Evolutionary conservation across 805 yeast species (phyloP), one percentile per base, ranked within the genome.

Genomic region (Phaffomyces thermotolerans): DNA sequence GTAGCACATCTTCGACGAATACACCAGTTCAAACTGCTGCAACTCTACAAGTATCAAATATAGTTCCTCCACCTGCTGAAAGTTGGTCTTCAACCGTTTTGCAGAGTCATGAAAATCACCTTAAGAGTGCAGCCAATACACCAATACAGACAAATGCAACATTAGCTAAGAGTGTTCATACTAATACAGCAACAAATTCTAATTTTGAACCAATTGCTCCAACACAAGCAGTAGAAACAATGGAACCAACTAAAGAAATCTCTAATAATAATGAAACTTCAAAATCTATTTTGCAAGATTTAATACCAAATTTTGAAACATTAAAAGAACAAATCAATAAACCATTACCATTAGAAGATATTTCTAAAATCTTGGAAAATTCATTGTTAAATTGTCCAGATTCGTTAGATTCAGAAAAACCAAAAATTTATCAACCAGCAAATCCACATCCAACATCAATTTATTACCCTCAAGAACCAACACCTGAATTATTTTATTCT

Each of bases 341-440:
- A 41, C 83, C 86, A 22, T 69, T 77, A 24, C 69, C 80, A 15
- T 67, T 76, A 47, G 70, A 71, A 25, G 60, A 75, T 3, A 78
- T 85, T 22, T 66, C 75, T 40, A 72, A 72, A 45, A 68, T 76
- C 52, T 68, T 91, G 51, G 95, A 87, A 59, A 75, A 84, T 1
- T 89, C 97, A 3, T 69, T 87, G 46, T 68, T 86, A 52, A 84
- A 85, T 56, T 88, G 97, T 60, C 98, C 99, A 0, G 98, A 93
- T 64, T 86, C 98, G 1, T 75, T 81, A 46, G 95, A 91, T 60
- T 82, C 95, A 2, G 97, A 91, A 56, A 76, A 71, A 53, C 95
- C 97, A 15, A 76, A 82, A 48, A 62, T 59, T 35, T 56, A 88
- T 60, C 76, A 75, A 39, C 91, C 97, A 7, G 73, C 76, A 20